phyloP scores from a whole-genome alignment of 108 stramenopile genomes.

The Chaetoceros tenuissimus region DNA sequence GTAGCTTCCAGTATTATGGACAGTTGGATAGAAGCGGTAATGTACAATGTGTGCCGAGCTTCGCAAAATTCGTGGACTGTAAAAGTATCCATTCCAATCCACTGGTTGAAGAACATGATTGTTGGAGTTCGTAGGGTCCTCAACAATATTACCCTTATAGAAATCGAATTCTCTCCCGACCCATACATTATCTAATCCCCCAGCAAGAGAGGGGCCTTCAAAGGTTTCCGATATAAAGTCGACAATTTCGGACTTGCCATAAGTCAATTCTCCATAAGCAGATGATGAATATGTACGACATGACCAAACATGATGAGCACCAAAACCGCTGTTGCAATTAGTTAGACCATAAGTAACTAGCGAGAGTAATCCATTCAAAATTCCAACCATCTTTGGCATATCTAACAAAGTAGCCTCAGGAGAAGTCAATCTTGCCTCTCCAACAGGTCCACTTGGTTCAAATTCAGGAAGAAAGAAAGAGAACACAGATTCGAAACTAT shows the following conservation, averaged over 20 bases:
- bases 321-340: slow-evolving; percentile 33
- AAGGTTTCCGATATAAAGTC: neutral
- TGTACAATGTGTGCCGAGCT: too few relatives aligned
- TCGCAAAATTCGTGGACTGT: neutral
- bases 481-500: slow-evolving; percentile 42
- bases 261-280: neutral
- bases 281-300: neutral
- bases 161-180: neutral
- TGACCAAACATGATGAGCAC: too few relatives aligned
- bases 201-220: neutral
- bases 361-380: slow-evolving; percentile 35
- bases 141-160: neutral
- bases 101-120: neutral
- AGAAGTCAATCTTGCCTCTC: slow-evolving; percentile 4
- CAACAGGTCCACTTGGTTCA: neutral
- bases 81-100: too few relatives aligned
- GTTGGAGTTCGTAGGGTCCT: neutral
- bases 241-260: neutral
- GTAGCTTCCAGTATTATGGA: too few relatives aligned
- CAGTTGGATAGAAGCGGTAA: too few relatives aligned
- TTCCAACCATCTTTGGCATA: slow-evolving; percentile 22
- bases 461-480: slow-evolving; percentile 34
- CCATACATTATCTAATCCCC: neutral
- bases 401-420: slow-evolving; percentile 16
- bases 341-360: slow-evolving; percentile 48